These are phyloP conservation scores for Lachnellula suecica DNA, from an alignment of 2,329 filamentous ascomycete species.

Conservation along the genomic window DNA sequence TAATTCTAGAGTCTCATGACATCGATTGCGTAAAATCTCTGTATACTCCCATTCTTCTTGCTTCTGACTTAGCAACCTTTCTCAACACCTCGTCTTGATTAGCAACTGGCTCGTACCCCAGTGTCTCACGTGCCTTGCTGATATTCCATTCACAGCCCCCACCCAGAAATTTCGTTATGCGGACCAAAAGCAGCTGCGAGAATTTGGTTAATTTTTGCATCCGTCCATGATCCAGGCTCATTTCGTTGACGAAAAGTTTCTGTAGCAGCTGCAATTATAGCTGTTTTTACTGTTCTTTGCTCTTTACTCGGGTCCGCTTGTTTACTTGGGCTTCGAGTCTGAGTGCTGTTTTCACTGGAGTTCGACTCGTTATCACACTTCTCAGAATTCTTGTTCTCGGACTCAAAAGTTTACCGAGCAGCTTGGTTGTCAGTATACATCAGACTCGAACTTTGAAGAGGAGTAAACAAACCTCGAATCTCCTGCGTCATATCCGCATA, in stretches of 20 bases:
- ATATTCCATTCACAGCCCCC: conserved; percentile 6
- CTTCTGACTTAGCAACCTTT: background rate
- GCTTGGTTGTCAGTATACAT: too few species aligned
- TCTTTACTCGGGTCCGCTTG: too few species aligned
- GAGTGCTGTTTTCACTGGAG: background rate
- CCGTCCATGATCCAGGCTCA: background rate
- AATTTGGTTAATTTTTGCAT: background rate
- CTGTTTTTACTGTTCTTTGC: background rate
- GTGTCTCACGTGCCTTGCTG: conserved; percentile 7
- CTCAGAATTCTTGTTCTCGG: too few species aligned
- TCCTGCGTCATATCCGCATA: conserved; percentile 80
- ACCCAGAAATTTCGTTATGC: conserved; percentile 3
- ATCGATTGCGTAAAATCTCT: too few species aligned
- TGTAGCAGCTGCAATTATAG: background rate
- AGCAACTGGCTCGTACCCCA: conserved; percentile 8
- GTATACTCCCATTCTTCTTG: background rate
- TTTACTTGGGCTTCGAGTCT: too few species aligned
- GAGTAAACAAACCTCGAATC: conserved; percentile 73
- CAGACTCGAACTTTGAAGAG: too few species aligned
- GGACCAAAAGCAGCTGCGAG: background rate
- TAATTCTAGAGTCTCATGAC: too few species aligned
- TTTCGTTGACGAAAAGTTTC: background rate
- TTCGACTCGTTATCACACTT: background rate
- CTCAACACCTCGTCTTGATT: conserved; percentile 9
- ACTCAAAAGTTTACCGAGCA: too few species aligned